Conservation (phyloP, 495 filamentous ascomycete species). For the Xylaria flabelliformis region DNA sequence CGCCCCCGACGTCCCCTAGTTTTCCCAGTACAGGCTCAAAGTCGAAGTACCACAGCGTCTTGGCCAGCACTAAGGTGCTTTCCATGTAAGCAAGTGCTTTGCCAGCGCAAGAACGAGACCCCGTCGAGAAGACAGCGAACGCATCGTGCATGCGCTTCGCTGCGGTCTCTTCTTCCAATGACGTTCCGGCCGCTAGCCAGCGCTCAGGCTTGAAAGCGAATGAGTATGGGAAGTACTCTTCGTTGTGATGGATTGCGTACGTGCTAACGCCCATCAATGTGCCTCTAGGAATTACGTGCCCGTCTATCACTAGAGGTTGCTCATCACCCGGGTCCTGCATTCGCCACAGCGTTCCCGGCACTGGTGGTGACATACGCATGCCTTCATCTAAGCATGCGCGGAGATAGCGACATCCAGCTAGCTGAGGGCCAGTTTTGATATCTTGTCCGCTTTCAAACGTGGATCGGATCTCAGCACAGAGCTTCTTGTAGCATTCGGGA, state of each 20-base stretch:
- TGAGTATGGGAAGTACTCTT: slow-evolving; percentile 48
- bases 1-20: slow-evolving; percentile 24
- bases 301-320: slow-evolving; percentile 54
- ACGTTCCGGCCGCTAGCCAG: slow-evolving; percentile 40
- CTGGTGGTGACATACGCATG: slow-evolving; percentile 63
- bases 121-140: slow-evolving; percentile 53
- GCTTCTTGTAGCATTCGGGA: not conserved
- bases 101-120: slow-evolving; percentile 52
- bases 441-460: slow-evolving; percentile 47
- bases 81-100: slow-evolving; percentile 53
- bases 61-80: slow-evolving; percentile 41
- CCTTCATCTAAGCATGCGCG: slow-evolving; percentile 64
- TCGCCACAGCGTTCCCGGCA: slow-evolving; percentile 37
- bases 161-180: not conserved
- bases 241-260: slow-evolving; percentile 63
- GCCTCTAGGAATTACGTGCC: slow-evolving; percentile 53
- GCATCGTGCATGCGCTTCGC: slow-evolving; percentile 35
- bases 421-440: slow-evolving; percentile 46
- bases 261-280: slow-evolving; percentile 58
- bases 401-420: slow-evolving; percentile 56
- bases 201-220: slow-evolving; percentile 52
- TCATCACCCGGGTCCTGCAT: slow-evolving; percentile 50
- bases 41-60: slow-evolving; percentile 44
- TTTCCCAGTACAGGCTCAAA: slow-evolving; percentile 36
- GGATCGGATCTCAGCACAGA: slow-evolving; percentile 36